Evolutionary conservation across 768 basidiomycete species (phyloP).

Genomic region (Rhizopogon vesiculosus): DNA sequence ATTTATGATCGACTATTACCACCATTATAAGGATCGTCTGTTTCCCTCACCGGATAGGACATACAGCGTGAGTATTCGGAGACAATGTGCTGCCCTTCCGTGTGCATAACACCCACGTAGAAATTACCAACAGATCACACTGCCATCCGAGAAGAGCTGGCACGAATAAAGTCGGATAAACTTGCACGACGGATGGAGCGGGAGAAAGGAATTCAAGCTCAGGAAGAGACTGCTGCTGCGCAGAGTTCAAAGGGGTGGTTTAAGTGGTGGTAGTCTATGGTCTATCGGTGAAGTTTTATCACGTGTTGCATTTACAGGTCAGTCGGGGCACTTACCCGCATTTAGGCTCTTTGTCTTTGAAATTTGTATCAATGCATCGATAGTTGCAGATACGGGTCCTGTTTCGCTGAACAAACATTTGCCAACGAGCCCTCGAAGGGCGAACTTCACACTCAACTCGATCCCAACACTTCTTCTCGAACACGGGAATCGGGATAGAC

Average conservation of each 20-base stretch:
- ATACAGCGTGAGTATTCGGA: constrained; percentile 36
- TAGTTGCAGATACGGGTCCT: too few species aligned
- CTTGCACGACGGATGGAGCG: constrained; percentile 39
- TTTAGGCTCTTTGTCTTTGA: background rate
- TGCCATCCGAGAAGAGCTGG: constrained; percentile 63
- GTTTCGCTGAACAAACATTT: too few species aligned
- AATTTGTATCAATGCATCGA: background rate
- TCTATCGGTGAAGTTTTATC: background rate
- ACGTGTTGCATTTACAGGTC: background rate
- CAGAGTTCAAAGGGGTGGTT: constrained; percentile 23
- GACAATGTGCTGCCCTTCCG: background rate
- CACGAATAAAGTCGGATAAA: constrained; percentile 64
- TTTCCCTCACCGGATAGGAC: constrained; percentile 62
- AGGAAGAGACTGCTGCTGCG: constrained; percentile 6
- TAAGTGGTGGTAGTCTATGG: constrained; percentile 18
- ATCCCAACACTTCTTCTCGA: too few species aligned
- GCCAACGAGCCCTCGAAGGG: too few species aligned
- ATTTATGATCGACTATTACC: background rate
- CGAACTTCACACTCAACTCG: too few species aligned
- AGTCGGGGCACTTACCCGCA: background rate
- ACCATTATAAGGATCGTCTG: constrained; percentile 66
- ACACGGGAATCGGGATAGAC: too few species aligned
- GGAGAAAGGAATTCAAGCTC: constrained; percentile 32
- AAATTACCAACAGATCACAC: constrained; percentile 62
- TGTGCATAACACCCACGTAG: constrained; percentile 26